These are phyloP conservation scores for Rhypophila decipiens DNA, from an alignment of 495 filamentous ascomycete genomes.

Conservation along the genomic window DNA sequence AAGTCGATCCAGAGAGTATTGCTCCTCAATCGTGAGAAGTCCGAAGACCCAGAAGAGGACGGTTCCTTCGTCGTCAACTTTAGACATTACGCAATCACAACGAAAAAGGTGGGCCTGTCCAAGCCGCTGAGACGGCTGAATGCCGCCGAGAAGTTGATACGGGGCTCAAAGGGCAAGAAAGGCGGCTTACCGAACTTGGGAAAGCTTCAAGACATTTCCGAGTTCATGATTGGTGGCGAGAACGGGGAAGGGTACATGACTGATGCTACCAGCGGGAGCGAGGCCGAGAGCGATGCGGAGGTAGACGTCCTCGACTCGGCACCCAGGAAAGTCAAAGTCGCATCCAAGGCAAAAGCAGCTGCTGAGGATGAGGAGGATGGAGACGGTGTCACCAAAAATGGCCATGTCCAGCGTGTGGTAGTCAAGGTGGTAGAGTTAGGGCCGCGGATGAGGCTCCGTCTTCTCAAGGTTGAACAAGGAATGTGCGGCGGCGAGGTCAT, in stretches of 20 bases:
- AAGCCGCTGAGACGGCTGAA: conserved; percentile 76
- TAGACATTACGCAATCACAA: conserved; percentile 91
- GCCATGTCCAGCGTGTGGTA: conserved; percentile 67
- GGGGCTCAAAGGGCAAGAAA: conserved; percentile 54
- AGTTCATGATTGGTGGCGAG: conserved; percentile 86
- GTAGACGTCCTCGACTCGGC: conserved; percentile 79
- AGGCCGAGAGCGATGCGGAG: conserved; percentile 90
- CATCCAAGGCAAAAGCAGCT: conserved; percentile 36
- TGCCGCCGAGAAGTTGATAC: conserved; percentile 68
- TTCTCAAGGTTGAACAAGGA: conserved; percentile 96
- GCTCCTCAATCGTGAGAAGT: conserved; percentile 74
- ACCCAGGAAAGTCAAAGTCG: conserved; percentile 60
- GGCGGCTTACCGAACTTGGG: conserved; percentile 80
- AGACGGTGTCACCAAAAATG: conserved; percentile 27
- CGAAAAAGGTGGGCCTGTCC: conserved; percentile 76
- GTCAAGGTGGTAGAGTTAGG: conserved; percentile 91
- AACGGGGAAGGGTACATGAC: conserved; percentile 76
- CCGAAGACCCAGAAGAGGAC: conserved; percentile 43
- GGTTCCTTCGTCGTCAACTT: conserved; percentile 81
- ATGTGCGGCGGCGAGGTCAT: conserved; percentile 85
- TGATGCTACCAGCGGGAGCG: conserved; percentile 74
- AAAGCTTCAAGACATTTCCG: conserved; percentile 85
- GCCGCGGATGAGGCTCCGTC: conserved; percentile 77
- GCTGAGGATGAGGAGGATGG: conserved; percentile 21
- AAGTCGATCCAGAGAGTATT: conserved; percentile 84